Percentiles rank a stretch among this genome's conserved stretches.
Conservation (phyloP, 805 yeast species). For the Starmerella bombicola region DNA sequence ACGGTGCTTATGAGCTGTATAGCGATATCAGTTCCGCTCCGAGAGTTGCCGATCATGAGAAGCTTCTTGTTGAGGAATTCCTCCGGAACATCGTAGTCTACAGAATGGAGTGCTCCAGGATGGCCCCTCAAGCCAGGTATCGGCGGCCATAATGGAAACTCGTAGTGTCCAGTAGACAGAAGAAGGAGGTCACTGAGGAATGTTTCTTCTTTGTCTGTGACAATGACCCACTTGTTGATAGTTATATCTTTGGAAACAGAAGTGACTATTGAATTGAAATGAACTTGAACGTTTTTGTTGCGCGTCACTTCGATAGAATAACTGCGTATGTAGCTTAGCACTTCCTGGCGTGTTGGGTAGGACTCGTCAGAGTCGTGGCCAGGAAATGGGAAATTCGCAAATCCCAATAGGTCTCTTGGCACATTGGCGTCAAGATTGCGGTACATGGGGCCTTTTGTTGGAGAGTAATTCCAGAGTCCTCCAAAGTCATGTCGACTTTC, state of each 20-base stretch:
- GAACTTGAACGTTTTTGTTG: slow-evolving; percentile 24
- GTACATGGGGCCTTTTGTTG: slow-evolving; percentile 42
- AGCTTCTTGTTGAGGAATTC: slow-evolving; percentile 36
- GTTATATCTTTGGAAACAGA: slow-evolving; percentile 31
- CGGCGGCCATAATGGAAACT: slow-evolving; percentile 48
- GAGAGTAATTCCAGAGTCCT: slow-evolving; percentile 61
- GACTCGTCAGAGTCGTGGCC: slow-evolving; percentile 29
- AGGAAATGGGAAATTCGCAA: slow-evolving; percentile 40
- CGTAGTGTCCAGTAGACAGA: slow-evolving; percentile 52
- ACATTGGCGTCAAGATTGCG: slow-evolving; percentile 58
- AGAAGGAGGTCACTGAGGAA: slow-evolving; percentile 44
- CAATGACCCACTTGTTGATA: slow-evolving; percentile 32
- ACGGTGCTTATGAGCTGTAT: slow-evolving; percentile 41
- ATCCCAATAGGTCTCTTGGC: slow-evolving; percentile 53
- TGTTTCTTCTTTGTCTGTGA: slow-evolving; percentile 5
- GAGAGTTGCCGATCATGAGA: slow-evolving; percentile 58
- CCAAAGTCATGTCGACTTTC: slow-evolving; percentile 49
- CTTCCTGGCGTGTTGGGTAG: slow-evolving; percentile 51
- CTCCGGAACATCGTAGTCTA: slow-evolving; percentile 39
- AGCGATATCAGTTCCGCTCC: slow-evolving; percentile 65
- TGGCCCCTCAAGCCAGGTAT: slow-evolving; percentile 33
- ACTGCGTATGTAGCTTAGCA: slow-evolving; percentile 43
- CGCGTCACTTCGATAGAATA: slow-evolving; percentile 38
- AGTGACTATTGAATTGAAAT: slow-evolving; percentile 39
- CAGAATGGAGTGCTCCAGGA: slow-evolving; percentile 40